A percentile compares a stretch with the other conserved stretches of the same genome.
phyloP scores from a whole-genome alignment of 768 basidiomycete genomes.

The Agrocybe chaxingu region DNA sequence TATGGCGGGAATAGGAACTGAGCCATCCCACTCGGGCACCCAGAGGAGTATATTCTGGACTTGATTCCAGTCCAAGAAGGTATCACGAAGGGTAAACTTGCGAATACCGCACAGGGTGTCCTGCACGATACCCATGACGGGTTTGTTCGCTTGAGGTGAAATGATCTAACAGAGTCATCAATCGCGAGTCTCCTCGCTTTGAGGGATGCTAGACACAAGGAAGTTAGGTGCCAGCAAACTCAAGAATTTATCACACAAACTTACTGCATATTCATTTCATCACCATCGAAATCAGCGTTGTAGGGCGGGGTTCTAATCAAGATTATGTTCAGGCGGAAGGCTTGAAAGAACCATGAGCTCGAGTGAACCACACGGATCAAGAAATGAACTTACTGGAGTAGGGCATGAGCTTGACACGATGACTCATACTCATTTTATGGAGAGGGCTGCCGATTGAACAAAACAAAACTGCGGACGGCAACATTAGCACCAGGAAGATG shows the following conservation, averaged over 20 bases:
- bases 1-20: constrained; percentile 88
- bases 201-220: constrained; percentile 69
- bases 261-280: constrained; percentile 99
- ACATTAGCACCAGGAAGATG: neutral
- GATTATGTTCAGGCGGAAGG: constrained; percentile 83
- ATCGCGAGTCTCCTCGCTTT: constrained; percentile 94
- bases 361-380: constrained; percentile 6
- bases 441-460: constrained; percentile 99
- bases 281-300: constrained; percentile 99
- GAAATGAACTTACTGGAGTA: constrained; percentile 79
- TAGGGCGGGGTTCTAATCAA: constrained; percentile 83
- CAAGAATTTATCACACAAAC: constrained; percentile 28
- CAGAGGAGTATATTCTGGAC: constrained; percentile 98
- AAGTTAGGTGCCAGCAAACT: constrained; percentile 3
- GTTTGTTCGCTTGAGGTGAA: constrained; percentile 99
- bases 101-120: constrained; percentile 97
- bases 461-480: constrained; percentile 57
- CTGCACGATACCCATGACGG: constrained; percentile 99
- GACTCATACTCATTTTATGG: constrained; percentile 99
- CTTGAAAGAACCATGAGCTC: constrained; percentile 32
- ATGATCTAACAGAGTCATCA: constrained; percentile 74
- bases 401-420: constrained; percentile 94
- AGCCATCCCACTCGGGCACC: constrained; percentile 97
- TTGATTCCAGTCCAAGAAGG: constrained; percentile 91
- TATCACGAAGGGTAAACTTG: constrained; percentile 94